Evolutionary conservation across 73 alveolate species (phyloP), one percentile per base, ranked within the genome.

Genomic region (Symbiodinium pilosum): DNA sequence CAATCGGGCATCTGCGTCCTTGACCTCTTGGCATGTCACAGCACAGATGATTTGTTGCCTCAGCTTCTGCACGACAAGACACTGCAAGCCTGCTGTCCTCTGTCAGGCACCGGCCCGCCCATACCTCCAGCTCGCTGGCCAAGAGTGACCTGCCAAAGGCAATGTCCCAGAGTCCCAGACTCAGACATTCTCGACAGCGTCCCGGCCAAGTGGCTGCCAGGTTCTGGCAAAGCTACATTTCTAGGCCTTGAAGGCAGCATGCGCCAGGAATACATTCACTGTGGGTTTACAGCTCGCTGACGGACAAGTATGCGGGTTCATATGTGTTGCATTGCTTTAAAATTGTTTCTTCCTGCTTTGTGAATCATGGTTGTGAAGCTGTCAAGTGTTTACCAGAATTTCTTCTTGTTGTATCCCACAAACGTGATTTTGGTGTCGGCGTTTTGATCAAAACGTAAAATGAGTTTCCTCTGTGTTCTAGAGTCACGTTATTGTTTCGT

Each of bases 91-190:
- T 11, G 85, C 85, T 12, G 43, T 64, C 77, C 11, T 5, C 39
- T 43, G 69, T 30, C 36, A 89, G 95, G 95, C 34, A 32, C 21
- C 75, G 26, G 47, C 95, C 95, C 95, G 4, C 95, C 95, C 44
- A 89, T 84, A 30, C 95, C 95, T 30, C 95, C 95, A 30, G 95
- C 95, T 30, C 95, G 95, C 43, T 89, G 95, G 47, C 95, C 95
- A 51, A 89, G 40, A 16, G 95, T 68, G 40, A 89, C 95, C 95
- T 89, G 44, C 12, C 34, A 12, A 16, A 30, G 43, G 30, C 5
- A 1, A 24, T n/a, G 73, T 24, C 20, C 71, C 73, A 16, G 32
- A 54, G 4, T 0, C n/a, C n/a, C n/a, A n/a, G n/a, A n/a, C n/a
- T n/a, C n/a, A n/a, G n/a, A n/a, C n/a, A n/a, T n/a, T n/a, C n/a